phyloP scores from a whole-genome alignment of 2,329 filamentous ascomycete genomes.

The Domatiomyces catenatus region DNA sequence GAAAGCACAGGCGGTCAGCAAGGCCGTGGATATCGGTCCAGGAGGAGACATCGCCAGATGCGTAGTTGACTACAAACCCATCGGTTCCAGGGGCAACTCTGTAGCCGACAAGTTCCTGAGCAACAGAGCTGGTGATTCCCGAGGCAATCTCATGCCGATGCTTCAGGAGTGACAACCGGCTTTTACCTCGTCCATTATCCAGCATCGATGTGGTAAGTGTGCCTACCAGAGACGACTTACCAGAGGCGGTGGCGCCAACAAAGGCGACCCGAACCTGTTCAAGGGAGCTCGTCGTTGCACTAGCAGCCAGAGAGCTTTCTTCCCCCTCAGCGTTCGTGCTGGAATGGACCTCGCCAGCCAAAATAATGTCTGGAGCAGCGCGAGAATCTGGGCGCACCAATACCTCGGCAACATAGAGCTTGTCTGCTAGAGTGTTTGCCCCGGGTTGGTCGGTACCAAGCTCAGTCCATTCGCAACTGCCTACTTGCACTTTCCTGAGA shows the following conservation, averaged over 20 bases:
- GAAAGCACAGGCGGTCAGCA: conserved; percentile 63
- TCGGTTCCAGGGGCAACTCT: conserved; percentile 18
- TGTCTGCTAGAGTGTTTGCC: conserved; percentile 28
- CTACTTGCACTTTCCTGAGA: conserved; percentile 66
- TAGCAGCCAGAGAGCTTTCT: conserved; percentile 21
- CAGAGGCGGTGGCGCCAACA: conserved; percentile 75
- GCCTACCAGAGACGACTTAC: conserved; percentile 81
- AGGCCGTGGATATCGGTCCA: conserved; percentile 89
- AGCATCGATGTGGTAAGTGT: conserved; percentile 74
- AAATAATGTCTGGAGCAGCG: conserved; percentile 1
- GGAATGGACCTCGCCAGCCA: neutral
- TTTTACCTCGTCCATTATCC: conserved; percentile 85
- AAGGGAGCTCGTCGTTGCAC: neutral
- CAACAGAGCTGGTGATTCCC: conserved; percentile 84
- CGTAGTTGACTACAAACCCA: conserved; percentile 49
- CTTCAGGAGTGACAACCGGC: conserved; percentile 71
- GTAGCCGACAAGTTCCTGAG: conserved; percentile 87
- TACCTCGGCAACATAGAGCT: conserved; percentile 78
- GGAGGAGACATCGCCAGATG: conserved; percentile 69
- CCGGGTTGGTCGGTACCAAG: conserved; percentile 11
- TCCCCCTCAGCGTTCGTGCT: conserved; percentile 24
- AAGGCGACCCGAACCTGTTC: conserved; percentile 76
- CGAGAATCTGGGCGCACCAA: conserved; percentile 57
- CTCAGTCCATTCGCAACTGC: conserved; percentile 51
- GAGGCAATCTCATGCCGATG: conserved; percentile 87